Evolutionary conservation across 1,139 yeast species (phyloP), one percentile per base, ranked within the genome.

Genomic region (Taiozyma onychis): DNA sequence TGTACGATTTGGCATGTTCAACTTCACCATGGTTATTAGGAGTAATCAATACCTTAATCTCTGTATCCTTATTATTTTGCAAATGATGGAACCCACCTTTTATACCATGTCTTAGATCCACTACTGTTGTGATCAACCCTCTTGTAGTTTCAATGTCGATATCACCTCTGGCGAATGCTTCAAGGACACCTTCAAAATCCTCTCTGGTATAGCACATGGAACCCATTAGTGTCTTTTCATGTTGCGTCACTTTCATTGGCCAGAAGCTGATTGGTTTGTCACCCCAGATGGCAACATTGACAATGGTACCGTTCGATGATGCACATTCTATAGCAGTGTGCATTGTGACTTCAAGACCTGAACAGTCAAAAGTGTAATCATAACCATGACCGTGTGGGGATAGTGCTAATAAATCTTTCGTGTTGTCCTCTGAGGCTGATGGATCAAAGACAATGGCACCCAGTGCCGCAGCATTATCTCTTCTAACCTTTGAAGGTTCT

Each of bases 241-340:
- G 68, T 44, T 69, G 63, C 3, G 80, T 72, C 27, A 73, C 54
- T 48, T 69, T 72, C 78, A 75, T 76, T 44, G 80, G 80, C 54
- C 67, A 67, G 53, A 71, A 71, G 11, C 64, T 65, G 13, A 72
- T 66, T 4, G 76, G 67, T 41, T 69, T 67, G 30, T 67, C 62
- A 34, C 73, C 71, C 81, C 83, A 78, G 45, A 77, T 74, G 3
- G 82, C 82, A 43, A 78, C 71, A 57, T 78, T 77, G 8, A 77
- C 75, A n/a, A 77, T 72, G 5, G 72, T 67, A 43, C 82, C 82
- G 52, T 74, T 71, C 16, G 74, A 70, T 18, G 71, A 59, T 16
- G 76, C 63, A 11, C 75, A 68, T 41, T 66, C 65, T 10, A 76
- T 56, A 22, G 76, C 71, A 1, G 76, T 66, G 35, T 69, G 66